A percentile compares a stretch with the other conserved stretches of the same genome.
Conservation (phyloP, 306 rosid species). For the Prunus kanzakura region DNA sequence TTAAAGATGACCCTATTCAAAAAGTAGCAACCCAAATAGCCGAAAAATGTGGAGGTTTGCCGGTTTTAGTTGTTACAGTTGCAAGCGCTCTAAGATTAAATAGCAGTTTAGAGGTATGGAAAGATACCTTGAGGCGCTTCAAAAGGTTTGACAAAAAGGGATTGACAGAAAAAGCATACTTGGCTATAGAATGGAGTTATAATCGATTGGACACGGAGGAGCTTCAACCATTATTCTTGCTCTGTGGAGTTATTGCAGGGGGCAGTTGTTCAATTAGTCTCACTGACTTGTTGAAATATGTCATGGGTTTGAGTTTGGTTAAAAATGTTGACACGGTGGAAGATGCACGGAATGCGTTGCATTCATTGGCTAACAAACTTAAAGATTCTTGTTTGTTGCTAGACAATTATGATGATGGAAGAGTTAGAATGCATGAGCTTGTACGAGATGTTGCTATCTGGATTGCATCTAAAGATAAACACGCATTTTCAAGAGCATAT, state of each 20-base stretch:
- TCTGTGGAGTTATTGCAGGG: conserved; percentile 15
- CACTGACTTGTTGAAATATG: conserved; percentile 35
- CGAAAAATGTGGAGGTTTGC: neutral
- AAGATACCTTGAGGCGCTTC: neutral
- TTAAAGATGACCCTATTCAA: neutral
- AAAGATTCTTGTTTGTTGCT: conserved; percentile 6
- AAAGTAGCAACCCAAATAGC: neutral
- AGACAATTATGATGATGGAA: neutral
- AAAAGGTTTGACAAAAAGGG: neutral
- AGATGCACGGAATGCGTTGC: neutral
- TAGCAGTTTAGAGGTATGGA: neutral
- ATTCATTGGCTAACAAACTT: neutral
- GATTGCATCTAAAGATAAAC: conserved; percentile 5
- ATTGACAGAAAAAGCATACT: neutral
- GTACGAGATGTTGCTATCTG: conserved; percentile 13
- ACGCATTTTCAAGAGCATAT: neutral
- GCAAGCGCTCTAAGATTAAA: neutral
- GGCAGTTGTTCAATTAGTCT: neutral
- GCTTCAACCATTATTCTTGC: conserved; percentile 17
- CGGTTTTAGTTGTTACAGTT: neutral
- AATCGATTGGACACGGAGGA: neutral
- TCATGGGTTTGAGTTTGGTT: conserved; percentile 22
- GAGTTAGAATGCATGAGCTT: conserved; percentile 21
- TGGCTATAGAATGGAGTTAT: conserved; percentile 23
- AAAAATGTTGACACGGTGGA: conserved; percentile 3